phyloP scores from a whole-genome alignment of 257 asterid species.

The Scutellaria baicalensis region DNA sequence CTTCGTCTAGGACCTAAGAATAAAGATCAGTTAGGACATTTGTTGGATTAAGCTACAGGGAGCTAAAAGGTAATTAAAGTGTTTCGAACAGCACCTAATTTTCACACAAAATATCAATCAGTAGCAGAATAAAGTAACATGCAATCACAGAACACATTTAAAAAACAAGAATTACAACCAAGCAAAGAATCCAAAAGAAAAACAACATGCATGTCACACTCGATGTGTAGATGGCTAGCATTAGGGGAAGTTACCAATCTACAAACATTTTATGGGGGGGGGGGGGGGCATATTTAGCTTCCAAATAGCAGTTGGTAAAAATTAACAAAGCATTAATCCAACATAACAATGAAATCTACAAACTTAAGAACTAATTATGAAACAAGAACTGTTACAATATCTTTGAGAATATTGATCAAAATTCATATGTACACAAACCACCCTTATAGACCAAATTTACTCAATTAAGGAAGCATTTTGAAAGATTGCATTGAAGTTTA shows the following conservation, averaged over 20 bases:
- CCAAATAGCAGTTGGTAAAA: background rate
- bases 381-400: background rate
- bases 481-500: background rate
- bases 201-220: background rate
- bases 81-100: background rate
- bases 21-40: conserved; percentile 5
- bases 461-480: background rate
- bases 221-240: background rate
- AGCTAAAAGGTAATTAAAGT: background rate
- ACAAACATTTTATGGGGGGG: background rate
- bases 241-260: background rate
- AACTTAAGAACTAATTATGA: background rate
- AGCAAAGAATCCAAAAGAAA: background rate
- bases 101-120: background rate
- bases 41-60: background rate
- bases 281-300: background rate
- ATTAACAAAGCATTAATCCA: background rate
- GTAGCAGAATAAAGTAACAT: background rate
- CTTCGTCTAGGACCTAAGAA: conserved; percentile 89
- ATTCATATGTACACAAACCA: background rate
- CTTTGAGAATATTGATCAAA: background rate
- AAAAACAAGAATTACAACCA: background rate
- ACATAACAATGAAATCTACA: background rate
- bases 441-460: background rate
- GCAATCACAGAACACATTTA: background rate